Evolutionary conservation across 352 stramenopile genomes (phyloP).

Genomic region (Pythium grandisporangium): DNA sequence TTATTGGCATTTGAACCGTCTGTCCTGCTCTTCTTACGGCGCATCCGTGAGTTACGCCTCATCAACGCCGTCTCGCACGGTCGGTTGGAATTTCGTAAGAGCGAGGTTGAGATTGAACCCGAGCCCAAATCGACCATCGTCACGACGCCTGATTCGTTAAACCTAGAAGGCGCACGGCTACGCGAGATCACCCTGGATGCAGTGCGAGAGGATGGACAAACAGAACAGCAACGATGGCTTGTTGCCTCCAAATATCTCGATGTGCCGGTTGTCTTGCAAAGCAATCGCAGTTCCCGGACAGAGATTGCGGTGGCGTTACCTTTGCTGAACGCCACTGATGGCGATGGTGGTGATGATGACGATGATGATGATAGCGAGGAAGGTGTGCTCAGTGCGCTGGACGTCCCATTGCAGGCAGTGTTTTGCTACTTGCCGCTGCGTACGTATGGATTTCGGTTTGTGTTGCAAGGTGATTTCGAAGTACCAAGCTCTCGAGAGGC

Average conservation of each 20-base stretch:
- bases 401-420: conserved; percentile 67
- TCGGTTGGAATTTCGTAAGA: conserved; percentile 36
- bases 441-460: conserved; percentile 79
- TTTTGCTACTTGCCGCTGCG: conserved; percentile 79
- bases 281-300: conserved; percentile 14
- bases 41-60: conserved; percentile 57
- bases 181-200: no score
- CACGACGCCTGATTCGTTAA: no score
- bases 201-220: no score
- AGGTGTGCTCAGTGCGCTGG: conserved; percentile 14
- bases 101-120: background rate
- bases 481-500: conserved; percentile 79
- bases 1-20: conserved; percentile 67
- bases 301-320: conserved; percentile 58
- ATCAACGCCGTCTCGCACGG: conserved; percentile 24
- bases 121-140: conserved; percentile 3
- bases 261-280: conserved; percentile 12
- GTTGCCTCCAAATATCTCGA: conserved; percentile 33
- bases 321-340: conserved; percentile 10
- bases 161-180: no score
- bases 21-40: conserved; percentile 68
- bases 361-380: conserved; percentile 3
- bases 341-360: no score
- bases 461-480: conserved; percentile 83
- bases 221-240: conserved; percentile 46